phyloP scores from a whole-genome alignment of 2,329 filamentous ascomycete genomes.

The Paracoccidioides brasiliensis region DNA sequence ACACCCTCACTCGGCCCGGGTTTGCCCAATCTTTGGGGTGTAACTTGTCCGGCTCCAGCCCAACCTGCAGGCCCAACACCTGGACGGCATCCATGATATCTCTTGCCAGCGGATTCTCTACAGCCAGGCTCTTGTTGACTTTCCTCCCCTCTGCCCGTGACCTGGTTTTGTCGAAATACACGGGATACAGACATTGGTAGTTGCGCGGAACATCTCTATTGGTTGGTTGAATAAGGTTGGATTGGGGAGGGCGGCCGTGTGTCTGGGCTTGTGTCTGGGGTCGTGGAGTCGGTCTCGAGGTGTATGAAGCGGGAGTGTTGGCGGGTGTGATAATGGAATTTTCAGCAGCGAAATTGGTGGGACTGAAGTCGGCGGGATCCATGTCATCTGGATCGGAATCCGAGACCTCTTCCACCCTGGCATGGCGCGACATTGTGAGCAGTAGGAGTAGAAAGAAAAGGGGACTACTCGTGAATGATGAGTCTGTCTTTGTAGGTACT shows the following conservation, averaged over 20 bases:
- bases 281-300: slow-evolving; percentile 15
- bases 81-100: slow-evolving; percentile 82
- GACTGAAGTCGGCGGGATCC: slow-evolving; percentile 55
- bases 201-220: slow-evolving; percentile 50
- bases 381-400: slow-evolving; percentile 85
- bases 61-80: slow-evolving; percentile 44
- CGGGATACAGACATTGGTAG: slow-evolving; percentile 83
- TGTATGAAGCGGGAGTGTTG: slow-evolving; percentile 19
- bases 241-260: slow-evolving; percentile 34
- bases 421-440: slow-evolving; percentile 56
- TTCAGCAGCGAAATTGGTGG: slow-evolving; percentile 24
- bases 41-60: slow-evolving; percentile 81
- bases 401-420: slow-evolving; percentile 83
- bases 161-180: slow-evolving; percentile 73
- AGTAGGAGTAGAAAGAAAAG: background rate
- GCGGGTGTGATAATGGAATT: slow-evolving; percentile 28
- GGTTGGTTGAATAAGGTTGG: slow-evolving; percentile 19
- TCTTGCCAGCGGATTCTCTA: slow-evolving; percentile 72
- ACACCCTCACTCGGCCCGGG: slow-evolving; percentile 74
- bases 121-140: slow-evolving; percentile 58
- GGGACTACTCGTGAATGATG: too few relatives aligned
- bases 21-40: slow-evolving; percentile 98
- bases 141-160: slow-evolving; percentile 65
- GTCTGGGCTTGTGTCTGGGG: slow-evolving; percentile 16
- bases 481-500: too few relatives aligned